Evolutionary conservation across 1,284 basidiomycete species (phyloP), one percentile per base, ranked within the genome.

Genomic region (Puccinia coronata): DNA sequence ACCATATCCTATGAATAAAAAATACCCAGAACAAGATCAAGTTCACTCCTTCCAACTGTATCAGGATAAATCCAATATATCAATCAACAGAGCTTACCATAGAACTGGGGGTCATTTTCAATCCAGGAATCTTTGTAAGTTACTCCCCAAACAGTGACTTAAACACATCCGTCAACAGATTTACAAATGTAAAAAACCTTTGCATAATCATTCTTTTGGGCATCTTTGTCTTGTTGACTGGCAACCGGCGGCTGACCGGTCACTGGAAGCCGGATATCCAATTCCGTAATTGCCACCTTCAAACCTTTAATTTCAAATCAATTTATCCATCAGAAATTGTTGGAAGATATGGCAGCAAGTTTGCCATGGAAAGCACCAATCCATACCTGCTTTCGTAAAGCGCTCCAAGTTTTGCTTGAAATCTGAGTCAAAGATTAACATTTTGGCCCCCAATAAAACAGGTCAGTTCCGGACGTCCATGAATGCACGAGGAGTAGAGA

Each of bases 211-310:
- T 43, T n/a, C 14, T 36, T 34, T 63, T 76, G 25, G 39, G 23
- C 25, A 0, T 76, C 23, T 47, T 28, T 4, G 25, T 76, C 73
- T 63, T 41, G 41, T 25, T 43, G 39, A 20, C 39, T 47, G 5
- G 63, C n/a, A 11, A 6, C 25, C 14, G n/a, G 12, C 20, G 11
- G 31, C 47, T 57, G 61, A 47, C 55, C 39, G 1, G 39, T 57
- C 41, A 76, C 31, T n/a, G 63, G 28, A n/a, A 63, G 63, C 63
- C 73, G 34, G 41, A 76, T 49, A 61, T 76, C 73, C 43, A 76
- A 28, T 63, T 76, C 73, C 6, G 57, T 76, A 25, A 76, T n/a
- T 11, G 73, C 73, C 39, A 76, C 73, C 3, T 76, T 61, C 39
- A 76, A 61, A 28, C 59, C 55, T 57, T 9, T n/a, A 11, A 36